Base-by-base conservation (phyloP, 2,329 filamentous ascomycete genomes). In the Ascochyta koolunga region DNA sequence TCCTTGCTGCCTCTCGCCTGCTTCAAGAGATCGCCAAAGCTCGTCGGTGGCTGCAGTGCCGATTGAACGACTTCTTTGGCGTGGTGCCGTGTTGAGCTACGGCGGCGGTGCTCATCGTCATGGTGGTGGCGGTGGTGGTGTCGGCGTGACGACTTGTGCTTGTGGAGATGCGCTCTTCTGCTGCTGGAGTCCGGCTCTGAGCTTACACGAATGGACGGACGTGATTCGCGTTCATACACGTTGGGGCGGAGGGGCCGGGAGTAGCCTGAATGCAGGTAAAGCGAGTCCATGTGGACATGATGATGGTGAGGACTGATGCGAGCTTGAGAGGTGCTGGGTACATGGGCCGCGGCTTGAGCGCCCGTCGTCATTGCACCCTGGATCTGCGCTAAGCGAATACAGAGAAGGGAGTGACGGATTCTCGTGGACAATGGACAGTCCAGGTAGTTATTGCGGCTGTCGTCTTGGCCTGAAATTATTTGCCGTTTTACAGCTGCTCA, bases 31-130 rank as follows among this genome's bases (percentile, higher is more conserved):
- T 75, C 71, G 27, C 77, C 77, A 57, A 80, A 78, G 62, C 74
- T 77, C 13, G 77, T 76, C 0, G 77, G 77, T 5, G 77, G 73
- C 50, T 77, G 73, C 33, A 78, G 67, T 55, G 77, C 77, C 16
- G 77, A 79, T 55, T 79, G 76, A 25, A 78, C 74, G 1, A 72
- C 73, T 54, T 78, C 76, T 59, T 76, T 79, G 11, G 66, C 65
- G 53, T 79, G 68, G 33, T 72, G 69, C 11, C 54, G 62, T 9
- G 51, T 50, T 32, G 69, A 70, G 54, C 64, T 61, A 47, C 70
- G 68, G 21, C 64, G 62, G 40, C 69, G 63, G 21, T 69, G 66
- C 46, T 69, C 62, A 24, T 63, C 58, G 39, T 64, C 58, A 29
- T 53, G 37, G 37, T 61, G 59, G 47, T 64, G 37, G 37, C 61